A percentile compares a stretch with the other conserved stretches of the same genome.
These are phyloP conservation scores for Nothophoma quercina DNA, from an alignment of 2,329 filamentous ascomycete genomes.

Conservation along the genomic window DNA sequence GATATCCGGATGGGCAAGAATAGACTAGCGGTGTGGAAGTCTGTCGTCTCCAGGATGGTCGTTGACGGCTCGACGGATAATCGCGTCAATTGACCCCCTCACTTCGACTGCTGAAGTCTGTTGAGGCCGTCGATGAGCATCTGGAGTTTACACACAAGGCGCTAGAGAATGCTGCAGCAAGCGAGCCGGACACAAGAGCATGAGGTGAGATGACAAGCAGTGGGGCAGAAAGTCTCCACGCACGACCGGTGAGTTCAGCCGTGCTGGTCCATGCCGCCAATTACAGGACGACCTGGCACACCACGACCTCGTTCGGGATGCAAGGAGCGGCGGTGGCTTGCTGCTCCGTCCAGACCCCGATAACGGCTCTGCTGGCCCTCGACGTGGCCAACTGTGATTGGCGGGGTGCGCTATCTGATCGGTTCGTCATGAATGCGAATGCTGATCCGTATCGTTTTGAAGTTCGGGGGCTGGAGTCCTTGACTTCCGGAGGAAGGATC, in stretches of 20 bases:
- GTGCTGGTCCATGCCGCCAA: constrained; percentile 27
- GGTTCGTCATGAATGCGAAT: constrained; percentile 31
- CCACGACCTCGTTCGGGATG: constrained; percentile 41
- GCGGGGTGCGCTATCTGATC: constrained; percentile 38
- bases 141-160: constrained; percentile 33
- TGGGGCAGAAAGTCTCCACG: constrained; percentile 28
- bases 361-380: constrained; percentile 47
- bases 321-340: constrained; percentile 48
- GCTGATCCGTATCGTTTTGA: constrained; percentile 20
- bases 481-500: background rate
- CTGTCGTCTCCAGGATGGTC: constrained; percentile 18
- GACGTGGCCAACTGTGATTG: constrained; percentile 50
- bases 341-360: constrained; percentile 42
- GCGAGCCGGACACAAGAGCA: constrained; percentile 29
- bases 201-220: constrained; percentile 36
- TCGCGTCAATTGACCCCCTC: constrained; percentile 28
- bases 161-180: constrained; percentile 46
- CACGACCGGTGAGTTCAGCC: constrained; percentile 38
- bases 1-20: constrained; percentile 26
- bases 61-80: constrained; percentile 39
- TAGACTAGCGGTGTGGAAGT: constrained; percentile 46
- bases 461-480: constrained; percentile 1
- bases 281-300: constrained; percentile 24
- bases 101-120: constrained; percentile 27
- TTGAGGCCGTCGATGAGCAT: constrained; percentile 34